Percentiles rank a stretch among this genome's conserved stretches.
Evolutionary conservation across 768 basidiomycete species (phyloP).

Genomic region (Boletellus emodensis): DNA sequence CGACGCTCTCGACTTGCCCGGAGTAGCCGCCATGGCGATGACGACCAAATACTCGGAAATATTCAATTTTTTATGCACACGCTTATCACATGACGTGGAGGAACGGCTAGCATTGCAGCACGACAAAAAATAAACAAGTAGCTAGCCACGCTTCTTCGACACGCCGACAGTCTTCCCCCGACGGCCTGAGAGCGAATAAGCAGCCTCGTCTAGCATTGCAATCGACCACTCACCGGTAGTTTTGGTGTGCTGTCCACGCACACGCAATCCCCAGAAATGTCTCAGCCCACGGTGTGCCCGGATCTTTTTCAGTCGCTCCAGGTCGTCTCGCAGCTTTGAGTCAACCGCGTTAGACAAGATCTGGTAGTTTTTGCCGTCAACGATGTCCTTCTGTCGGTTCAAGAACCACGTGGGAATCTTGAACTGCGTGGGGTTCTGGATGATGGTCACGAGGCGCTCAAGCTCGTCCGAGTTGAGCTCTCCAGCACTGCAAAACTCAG

Average conservation of each 20-base stretch:
- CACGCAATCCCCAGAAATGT: conserved; percentile 92
- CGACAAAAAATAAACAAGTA: conserved; percentile 1
- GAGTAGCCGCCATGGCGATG: conserved; percentile 39
- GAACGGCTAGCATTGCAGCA: conserved; percentile 6
- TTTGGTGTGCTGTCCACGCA: conserved; percentile 99
- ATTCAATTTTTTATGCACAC: not conserved
- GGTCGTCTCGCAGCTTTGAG: conserved; percentile 96
- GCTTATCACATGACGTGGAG: conserved; percentile 19
- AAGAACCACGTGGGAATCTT: conserved; percentile 99
- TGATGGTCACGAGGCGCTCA: conserved; percentile 97
- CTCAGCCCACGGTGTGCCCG: conserved; percentile 91
- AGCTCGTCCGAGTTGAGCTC: conserved; percentile 99
- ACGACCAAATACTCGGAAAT: not conserved
- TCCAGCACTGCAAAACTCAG: conserved; percentile 65
- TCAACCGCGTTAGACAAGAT: conserved; percentile 95
- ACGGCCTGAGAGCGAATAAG: conserved; percentile 53
- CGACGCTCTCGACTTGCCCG: conserved; percentile 40
- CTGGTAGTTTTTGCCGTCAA: conserved; percentile 96
- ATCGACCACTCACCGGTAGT: conserved; percentile 69
- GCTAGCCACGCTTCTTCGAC: conserved; percentile 79
- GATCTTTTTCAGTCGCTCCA: conserved; percentile 99
- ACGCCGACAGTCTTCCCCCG: conserved; percentile 96
- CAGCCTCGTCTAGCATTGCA: not conserved
- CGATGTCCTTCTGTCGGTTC: conserved; percentile 98
- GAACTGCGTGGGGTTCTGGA: conserved; percentile 99